Percentiles rank a stretch among this genome's conserved stretches.
These are phyloP conservation scores for Vitis hybrid DNA, from an alignment of 177 flowering plant species.

Conservation along the genomic window DNA sequence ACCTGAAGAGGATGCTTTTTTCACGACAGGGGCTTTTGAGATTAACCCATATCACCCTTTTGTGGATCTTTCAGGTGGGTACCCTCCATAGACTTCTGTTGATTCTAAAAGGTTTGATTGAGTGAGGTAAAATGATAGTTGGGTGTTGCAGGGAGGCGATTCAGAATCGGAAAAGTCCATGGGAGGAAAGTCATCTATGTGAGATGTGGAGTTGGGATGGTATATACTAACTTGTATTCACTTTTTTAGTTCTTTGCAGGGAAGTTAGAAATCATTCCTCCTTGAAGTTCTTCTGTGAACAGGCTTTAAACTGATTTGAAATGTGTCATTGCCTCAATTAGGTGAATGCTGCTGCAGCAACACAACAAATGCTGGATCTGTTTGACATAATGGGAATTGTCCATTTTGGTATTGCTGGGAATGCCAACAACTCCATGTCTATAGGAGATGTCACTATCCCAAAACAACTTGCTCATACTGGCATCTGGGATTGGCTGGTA, in stretches of 20 bases:
- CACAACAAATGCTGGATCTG: constrained; percentile 39
- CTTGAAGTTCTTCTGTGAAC: no score
- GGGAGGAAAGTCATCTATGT: constrained; percentile 28
- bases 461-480: constrained; percentile 29
- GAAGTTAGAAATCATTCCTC: not conserved
- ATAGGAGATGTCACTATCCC: constrained; percentile 40
- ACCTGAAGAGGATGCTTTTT: constrained; percentile 33
- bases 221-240: not conserved
- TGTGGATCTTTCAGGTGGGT: constrained; percentile 31
- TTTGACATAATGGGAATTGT: constrained; percentile 34
- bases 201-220: constrained; percentile 36
- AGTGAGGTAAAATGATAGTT: no score
- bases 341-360: constrained; percentile 40
- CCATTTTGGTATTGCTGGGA: constrained; percentile 42
- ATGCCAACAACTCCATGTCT: constrained; percentile 23
- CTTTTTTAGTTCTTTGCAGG: no score
- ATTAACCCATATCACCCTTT: constrained; percentile 21
- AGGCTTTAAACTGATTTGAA: not conserved
- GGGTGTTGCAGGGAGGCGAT: constrained; percentile 25
- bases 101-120: not conserved
- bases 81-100: not conserved
- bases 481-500: constrained; percentile 38
- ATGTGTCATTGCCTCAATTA: constrained; percentile 6
- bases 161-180: constrained; percentile 19
- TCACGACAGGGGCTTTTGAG: constrained; percentile 18